Base-by-base conservation (phyloP, 2,329 filamentous ascomycete species). In the Hypoxylon sp. region DNA sequence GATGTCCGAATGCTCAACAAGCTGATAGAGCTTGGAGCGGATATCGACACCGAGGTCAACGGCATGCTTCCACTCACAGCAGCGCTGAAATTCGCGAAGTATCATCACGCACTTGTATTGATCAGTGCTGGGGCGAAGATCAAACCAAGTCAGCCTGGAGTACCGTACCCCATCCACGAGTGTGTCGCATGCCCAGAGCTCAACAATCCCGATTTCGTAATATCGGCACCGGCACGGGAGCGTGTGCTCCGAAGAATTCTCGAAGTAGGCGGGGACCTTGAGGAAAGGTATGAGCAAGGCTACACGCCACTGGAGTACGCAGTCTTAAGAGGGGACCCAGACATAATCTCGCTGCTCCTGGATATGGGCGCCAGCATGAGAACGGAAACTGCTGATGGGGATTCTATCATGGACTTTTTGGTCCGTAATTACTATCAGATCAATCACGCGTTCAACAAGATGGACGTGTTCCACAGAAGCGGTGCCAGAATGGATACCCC, bases 11-110 rank as follows among this genome's bases (percentile, higher is more conserved):
- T 50, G 32, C 16, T 63, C 1, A 19, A 54, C 9, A 47, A 37
- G 25, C 29, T 63, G 25, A 63, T 63, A n/a, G 14, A 50, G 2
- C 34, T 54, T 45, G 54, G 48, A 9, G 61, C 61, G 5, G 54
- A 59, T 25, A 27, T 59, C 7, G 37, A 59, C 43, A 11, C 19
- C 11, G 34, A 54, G 23, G 2, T 6, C 1, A 1, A 11, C n/a
- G 41, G 55, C 3, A 2, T 9, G 5, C 43, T 46, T 8, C 55
- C 43, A 1, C 50, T 59, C 14, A 47, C 25, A 45, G 4, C 12
- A 14, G 50, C 61, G 11, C 5, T 64, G 3, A 5, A 9, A 5
- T 1, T 0, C 3, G 5, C 9, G 1, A 41, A 43, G 1, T 55
- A 45, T 5, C 6, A 3, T 25, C 27, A 55, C 29, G 55, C 43